phyloP scores from a whole-genome alignment of 2,329 filamentous ascomycete species.

The Coniella vitis region DNA sequence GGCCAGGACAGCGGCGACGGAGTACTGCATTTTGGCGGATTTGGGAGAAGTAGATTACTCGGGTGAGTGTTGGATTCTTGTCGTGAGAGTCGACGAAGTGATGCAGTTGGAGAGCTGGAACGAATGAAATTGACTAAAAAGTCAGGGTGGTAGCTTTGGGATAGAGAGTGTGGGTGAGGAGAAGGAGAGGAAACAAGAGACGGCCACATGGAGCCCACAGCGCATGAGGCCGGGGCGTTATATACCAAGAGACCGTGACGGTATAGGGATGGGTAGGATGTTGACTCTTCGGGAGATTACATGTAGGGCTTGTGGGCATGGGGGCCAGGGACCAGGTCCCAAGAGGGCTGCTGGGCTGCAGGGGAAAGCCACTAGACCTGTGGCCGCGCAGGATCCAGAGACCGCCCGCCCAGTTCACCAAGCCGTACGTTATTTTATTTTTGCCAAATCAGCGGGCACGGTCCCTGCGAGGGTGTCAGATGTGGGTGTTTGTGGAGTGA shows the following conservation, averaged over 20 bases:
- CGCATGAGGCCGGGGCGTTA: slow-evolving; percentile 33
- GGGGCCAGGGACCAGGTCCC: slow-evolving; percentile 1
- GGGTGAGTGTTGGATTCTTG: slow-evolving; percentile 19
- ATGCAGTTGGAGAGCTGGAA: slow-evolving; percentile 30
- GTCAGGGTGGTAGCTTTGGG: slow-evolving; percentile 37
- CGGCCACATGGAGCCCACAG: slow-evolving; percentile 27
- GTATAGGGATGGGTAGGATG: background rate
- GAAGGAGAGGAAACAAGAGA: slow-evolving; percentile 29
- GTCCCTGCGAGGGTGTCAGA: slow-evolving; percentile 12
- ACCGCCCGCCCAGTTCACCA: no score
- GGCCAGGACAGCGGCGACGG: slow-evolving; percentile 45
- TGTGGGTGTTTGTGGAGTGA: background rate
- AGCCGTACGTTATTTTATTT: slow-evolving; percentile 19
- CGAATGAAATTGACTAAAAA: slow-evolving; percentile 54
- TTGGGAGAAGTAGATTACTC: slow-evolving; percentile 30
- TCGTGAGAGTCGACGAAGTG: slow-evolving; percentile 24
- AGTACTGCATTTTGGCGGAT: slow-evolving; percentile 59
- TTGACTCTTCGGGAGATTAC: slow-evolving; percentile 14
- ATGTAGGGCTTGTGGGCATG: slow-evolving; percentile 3
- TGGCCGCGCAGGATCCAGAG: slow-evolving; percentile 11
- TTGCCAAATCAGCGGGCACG: slow-evolving; percentile 16
- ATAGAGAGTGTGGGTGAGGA: slow-evolving; percentile 44
- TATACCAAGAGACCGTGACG: slow-evolving; percentile 33
- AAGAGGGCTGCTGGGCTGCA: slow-evolving; percentile 11
- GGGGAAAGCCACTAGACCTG: slow-evolving; percentile 16